Percentiles rank a stretch among this genome's conserved stretches.
phyloP scores from a whole-genome alignment of 257 asterid genomes.

The Solanum pimpinellifolium region DNA sequence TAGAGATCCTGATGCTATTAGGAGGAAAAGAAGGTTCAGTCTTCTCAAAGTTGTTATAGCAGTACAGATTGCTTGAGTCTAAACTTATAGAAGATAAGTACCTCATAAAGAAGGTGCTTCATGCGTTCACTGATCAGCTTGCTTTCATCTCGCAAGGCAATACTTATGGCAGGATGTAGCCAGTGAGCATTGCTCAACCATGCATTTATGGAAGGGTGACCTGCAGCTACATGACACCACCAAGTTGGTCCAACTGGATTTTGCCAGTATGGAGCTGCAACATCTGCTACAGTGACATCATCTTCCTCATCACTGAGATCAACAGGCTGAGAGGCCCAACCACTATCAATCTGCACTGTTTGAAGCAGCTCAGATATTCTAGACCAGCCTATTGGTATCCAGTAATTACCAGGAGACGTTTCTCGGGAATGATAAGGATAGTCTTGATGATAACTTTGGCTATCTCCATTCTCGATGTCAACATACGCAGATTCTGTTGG shows the following conservation, averaged over 20 bases:
- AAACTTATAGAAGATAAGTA: constrained; percentile 4
- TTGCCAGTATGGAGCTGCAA: constrained; percentile 96
- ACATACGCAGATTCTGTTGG: constrained; percentile 23
- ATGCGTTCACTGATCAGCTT: constrained; percentile 81
- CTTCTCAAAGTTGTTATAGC: background rate
- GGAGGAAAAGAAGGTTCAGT: background rate
- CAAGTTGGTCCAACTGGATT: constrained; percentile 84
- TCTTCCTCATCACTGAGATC: constrained; percentile 57
- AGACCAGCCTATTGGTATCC: constrained; percentile 97
- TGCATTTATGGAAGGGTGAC: constrained; percentile 58
- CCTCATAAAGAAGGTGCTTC: constrained; percentile 94
- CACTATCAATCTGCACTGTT: constrained; percentile 58
- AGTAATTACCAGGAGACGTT: constrained; percentile 39
- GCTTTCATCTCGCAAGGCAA: constrained; percentile 85
- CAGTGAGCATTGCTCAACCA: constrained; percentile 78
- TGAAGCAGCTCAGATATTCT: constrained; percentile 69
- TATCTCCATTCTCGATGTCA: constrained; percentile 11
- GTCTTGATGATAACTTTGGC: constrained; percentile 18
- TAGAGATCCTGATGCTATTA: background rate
- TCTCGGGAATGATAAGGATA: constrained; percentile 7
- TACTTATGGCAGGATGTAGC: constrained; percentile 91
- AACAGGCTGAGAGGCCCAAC: constrained; percentile 43
- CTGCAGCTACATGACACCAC: constrained; percentile 97
- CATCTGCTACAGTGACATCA: constrained; percentile 80
- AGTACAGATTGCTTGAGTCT: background rate